phyloP scores from a whole-genome alignment of 2,329 filamentous ascomycete genomes.

The Fusarium musae region DNA sequence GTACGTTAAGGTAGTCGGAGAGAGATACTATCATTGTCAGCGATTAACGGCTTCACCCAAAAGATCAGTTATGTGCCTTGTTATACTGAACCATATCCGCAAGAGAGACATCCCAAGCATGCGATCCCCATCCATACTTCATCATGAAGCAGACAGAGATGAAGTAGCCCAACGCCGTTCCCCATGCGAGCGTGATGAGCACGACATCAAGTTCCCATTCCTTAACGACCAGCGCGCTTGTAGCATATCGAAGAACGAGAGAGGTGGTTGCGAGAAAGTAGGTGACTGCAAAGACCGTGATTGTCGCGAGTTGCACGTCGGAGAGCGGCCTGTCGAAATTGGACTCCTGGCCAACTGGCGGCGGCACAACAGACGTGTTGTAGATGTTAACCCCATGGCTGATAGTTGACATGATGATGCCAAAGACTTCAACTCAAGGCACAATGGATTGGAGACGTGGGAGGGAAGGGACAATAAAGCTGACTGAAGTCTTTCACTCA shows the following conservation, averaged over 20 bases:
- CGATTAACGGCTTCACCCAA: too few relatives aligned
- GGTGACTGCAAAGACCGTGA: too few relatives aligned
- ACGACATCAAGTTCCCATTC: neutral
- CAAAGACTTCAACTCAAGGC: neutral
- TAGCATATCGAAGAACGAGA: too few relatives aligned
- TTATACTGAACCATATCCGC: too few relatives aligned
- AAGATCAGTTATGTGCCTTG: too few relatives aligned
- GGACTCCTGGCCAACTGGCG: neutral
- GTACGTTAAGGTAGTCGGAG: too few relatives aligned
- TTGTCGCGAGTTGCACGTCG: too few relatives aligned
- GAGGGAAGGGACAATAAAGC: neutral
- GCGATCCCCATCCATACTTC: constrained; percentile 3
- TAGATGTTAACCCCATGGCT: neutral
- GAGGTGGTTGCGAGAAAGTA: too few relatives aligned
- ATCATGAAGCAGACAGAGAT: constrained; percentile 3
- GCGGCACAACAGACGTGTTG: neutral
- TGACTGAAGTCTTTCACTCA: neutral
- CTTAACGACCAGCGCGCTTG: too few relatives aligned
- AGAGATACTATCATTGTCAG: too few relatives aligned
- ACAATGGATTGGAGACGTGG: too few relatives aligned
- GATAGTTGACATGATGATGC: neutral
- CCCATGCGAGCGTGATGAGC: neutral
- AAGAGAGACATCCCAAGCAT: neutral
- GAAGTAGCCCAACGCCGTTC: neutral
- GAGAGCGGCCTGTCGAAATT: neutral